Evolutionary conservation across 1,284 basidiomycete species (phyloP).

Genomic region (Apiotrichum brassicae): DNA sequence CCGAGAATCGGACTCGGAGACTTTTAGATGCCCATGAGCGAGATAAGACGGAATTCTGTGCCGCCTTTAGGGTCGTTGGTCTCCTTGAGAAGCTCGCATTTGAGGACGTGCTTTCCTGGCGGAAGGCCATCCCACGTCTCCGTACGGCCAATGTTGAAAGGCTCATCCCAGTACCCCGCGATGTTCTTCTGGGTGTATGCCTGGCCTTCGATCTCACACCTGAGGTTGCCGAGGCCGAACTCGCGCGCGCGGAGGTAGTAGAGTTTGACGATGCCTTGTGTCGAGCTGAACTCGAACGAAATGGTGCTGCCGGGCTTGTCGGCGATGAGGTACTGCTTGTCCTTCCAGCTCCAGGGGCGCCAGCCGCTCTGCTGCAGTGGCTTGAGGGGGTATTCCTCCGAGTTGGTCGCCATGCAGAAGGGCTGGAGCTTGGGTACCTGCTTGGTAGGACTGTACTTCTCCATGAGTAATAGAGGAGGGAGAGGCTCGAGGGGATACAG

Average conservation of each 20-base stretch:
- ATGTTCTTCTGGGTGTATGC: slow-evolving; percentile 11
- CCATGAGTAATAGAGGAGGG: slow-evolving; percentile 2
- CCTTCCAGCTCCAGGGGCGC: slow-evolving; percentile 36
- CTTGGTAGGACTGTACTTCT: slow-evolving; percentile 3
- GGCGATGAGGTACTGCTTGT: slow-evolving; percentile 32
- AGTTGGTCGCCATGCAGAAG: slow-evolving; percentile 32
- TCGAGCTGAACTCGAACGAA: slow-evolving; percentile 28
- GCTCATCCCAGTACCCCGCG: slow-evolving; percentile 32
- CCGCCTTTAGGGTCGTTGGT: slow-evolving; percentile 8
- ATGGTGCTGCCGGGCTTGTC: slow-evolving; percentile 34
- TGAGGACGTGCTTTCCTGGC: not conserved
- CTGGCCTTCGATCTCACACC: slow-evolving; percentile 40
- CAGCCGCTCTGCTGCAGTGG: slow-evolving; percentile 32
- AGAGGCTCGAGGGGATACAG: slow-evolving; percentile 26
- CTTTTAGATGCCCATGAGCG: slow-evolving; percentile 9
- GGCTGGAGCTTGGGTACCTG: slow-evolving; percentile 31
- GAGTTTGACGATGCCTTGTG: slow-evolving; percentile 26
- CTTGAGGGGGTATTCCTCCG: slow-evolving; percentile 22
- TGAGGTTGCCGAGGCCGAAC: slow-evolving; percentile 31
- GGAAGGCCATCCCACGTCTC: not conserved
- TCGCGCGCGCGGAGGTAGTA: slow-evolving; percentile 32
- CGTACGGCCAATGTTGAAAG: slow-evolving; percentile 15
- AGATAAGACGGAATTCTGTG: slow-evolving; percentile 12
- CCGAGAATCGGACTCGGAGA: too few species aligned
- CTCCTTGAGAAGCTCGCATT: slow-evolving; percentile 7